Base-by-base conservation (phyloP, 805 yeast genomes). In the Metschnikowia vanudenii region DNA sequence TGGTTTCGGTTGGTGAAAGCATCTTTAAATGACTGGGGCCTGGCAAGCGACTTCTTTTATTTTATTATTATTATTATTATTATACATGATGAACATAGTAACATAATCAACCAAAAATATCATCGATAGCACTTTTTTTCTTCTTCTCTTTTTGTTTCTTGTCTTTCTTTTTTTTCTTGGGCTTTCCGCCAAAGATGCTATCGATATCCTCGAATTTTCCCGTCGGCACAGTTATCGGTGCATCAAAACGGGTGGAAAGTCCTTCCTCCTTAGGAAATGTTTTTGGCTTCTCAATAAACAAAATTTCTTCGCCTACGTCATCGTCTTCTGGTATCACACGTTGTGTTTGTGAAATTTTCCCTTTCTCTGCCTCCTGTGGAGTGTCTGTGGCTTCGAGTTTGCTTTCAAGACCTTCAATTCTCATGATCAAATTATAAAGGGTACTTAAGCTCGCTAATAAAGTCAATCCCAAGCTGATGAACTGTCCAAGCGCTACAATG, bases 401-500 rank as follows among this genome's bases (percentile, higher is more conserved):
- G 5, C 42, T 42, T 7, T 19, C 8, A 9, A 45, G 29, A 3
- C 45, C 41, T 7, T 19, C 18, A 24, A 34, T 37, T 50, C 49
- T 13, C 19, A 29, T 48, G 48, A 57, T 56, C 24, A 52, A 40
- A 16, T 47, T 31, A 46, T 71, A 62, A 9, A 86, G 55, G 43
- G 75, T 71, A 2, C 85, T 75, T 32, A 80, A 54, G 16, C 69
- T 43, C 0, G 86, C 96, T 3, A 88, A 57, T 33, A 88, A 62
- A 0, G 85, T 79, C 51, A 89, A 74, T 2, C 96, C 96, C 11
- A 89, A 61, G 1, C 83, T 76, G 6, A 88, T 73, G 57, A 85
- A 89, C 58, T 90, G 96, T 0, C 91, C 96, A 48, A 82, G 72
- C 1, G 85, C 82, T 7, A 89, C 71, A 1, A 89, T 75, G 1